Evolutionary conservation across 1,284 basidiomycete genomes (phyloP), one percentile per base, ranked within the genome.

Genomic region (Neonothopanus nambi): DNA sequence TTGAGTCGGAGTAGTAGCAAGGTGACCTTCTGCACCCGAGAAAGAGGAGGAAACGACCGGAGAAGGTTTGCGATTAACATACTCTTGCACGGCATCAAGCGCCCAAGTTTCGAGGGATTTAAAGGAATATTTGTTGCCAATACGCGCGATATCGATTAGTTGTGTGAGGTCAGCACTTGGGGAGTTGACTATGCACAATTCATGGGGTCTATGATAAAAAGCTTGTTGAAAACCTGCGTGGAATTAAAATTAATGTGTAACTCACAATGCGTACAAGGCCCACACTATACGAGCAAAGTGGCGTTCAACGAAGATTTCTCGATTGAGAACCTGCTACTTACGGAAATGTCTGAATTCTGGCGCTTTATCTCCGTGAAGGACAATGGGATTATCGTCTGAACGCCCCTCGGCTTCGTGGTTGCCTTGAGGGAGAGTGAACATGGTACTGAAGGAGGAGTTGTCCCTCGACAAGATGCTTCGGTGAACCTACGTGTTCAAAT

Each of bases 61-160:
- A 1, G 77, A 81, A n/a, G 82, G 80, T 59, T 78, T 82, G 49
- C 73, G 78, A 51, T 77, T 78, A 21, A 87, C 77, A 52, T 78
- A 82, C 58, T 81, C 79, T 52, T 84, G 81, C 45, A 88, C 82
- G 12, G 76, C 80, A 57, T 86, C 81, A 20, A 88, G 72, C 1
- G 84, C 75, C 85, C 85, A 88, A 0, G 77, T 82, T 63, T 88
- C 86, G 28, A 84, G 66, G 8, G 79, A 77, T 64, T 81, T 85
- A 77, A 88, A 87, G 33, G 80, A 76, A 60, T 87, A 87, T 67
- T 88, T 87, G 70, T 80, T 81, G 23, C 83, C 74, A 8, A 86
- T 71, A 15, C 75, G 75, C 5, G 82, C 81, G 54, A 88, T 80
- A 61, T 84, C 79, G 57, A 85, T 80, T 20, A 88, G 75, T 21